A percentile compares a stretch with the other conserved stretches of the same genome.
Evolutionary conservation across 2,329 filamentous ascomycete species (phyloP).

Genomic region (Orbilia oligospora): DNA sequence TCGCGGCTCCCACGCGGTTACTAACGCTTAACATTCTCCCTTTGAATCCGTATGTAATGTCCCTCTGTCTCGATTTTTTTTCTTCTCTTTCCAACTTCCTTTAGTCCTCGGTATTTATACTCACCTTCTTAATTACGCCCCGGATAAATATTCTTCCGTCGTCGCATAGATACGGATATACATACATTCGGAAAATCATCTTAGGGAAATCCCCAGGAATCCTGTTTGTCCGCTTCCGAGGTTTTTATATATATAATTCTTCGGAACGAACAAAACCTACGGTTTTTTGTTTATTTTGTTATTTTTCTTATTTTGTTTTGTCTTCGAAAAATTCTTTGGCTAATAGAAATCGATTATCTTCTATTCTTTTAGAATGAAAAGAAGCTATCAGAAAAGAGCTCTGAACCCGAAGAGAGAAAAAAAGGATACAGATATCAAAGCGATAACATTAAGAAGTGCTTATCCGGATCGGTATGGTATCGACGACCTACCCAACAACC

Average conservation of each 20-base stretch:
- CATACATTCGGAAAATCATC: too few relatives aligned
- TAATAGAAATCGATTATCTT: background rate
- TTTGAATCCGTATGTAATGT: too few relatives aligned
- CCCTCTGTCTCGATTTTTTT: too few relatives aligned
- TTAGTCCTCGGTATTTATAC: slow-evolving; percentile 10
- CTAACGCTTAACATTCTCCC: background rate
- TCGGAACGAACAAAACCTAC: background rate
- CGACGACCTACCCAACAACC: background rate
- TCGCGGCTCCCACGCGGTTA: slow-evolving; percentile 32
- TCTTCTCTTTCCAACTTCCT: background rate
- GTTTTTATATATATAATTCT: slow-evolving; percentile 1
- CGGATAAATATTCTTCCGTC: slow-evolving; percentile 57
- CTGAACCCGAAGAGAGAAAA: background rate
- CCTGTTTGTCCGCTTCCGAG: background rate
- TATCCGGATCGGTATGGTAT: background rate
- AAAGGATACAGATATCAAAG: background rate
- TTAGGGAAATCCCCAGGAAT: slow-evolving; percentile 1
- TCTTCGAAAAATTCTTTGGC: background rate
- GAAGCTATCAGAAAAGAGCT: too few relatives aligned
- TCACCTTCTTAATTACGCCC: background rate
- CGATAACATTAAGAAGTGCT: background rate
- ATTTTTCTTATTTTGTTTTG: too few relatives aligned
- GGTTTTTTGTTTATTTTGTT: background rate
- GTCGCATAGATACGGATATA: background rate
- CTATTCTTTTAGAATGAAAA: too few relatives aligned